These are phyloP conservation scores for Knufia petricola DNA, from an alignment of 2,329 filamentous ascomycete species.

Conservation along the genomic window DNA sequence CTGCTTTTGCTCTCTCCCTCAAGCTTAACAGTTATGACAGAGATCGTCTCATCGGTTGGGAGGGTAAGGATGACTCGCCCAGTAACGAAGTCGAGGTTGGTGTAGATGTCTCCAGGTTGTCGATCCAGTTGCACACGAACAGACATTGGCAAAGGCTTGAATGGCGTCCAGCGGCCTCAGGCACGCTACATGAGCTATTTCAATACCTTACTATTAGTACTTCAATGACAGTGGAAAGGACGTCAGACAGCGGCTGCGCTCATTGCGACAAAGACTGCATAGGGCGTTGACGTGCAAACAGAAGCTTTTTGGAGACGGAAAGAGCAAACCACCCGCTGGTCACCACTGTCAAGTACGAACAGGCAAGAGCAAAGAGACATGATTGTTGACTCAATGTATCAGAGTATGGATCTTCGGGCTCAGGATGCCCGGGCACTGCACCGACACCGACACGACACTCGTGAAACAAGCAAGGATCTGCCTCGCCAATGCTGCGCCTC, in stretches of 20 bases:
- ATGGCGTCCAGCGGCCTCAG: not conserved
- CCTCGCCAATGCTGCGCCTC: slow-evolving; percentile 4
- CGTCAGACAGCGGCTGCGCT: no score
- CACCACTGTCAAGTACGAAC: no score
- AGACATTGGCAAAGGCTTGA: slow-evolving; percentile 33
- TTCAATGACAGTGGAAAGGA: no score
- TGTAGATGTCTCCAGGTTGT: slow-evolving; percentile 34
- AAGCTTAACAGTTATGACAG: slow-evolving; percentile 39
- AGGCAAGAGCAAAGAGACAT: no score
- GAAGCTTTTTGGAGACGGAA: no score
- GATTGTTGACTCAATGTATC: no score
- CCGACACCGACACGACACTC: no score
- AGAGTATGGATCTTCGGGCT: not conserved
- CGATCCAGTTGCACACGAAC: slow-evolving; percentile 37
- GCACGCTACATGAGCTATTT: no score
- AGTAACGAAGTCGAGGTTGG: slow-evolving; percentile 39
- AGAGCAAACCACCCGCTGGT: no score
- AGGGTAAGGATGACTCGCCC: slow-evolving; percentile 37
- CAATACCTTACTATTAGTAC: no score
- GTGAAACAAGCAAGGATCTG: not conserved
- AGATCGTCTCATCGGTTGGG: slow-evolving; percentile 34
- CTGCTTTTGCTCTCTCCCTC: slow-evolving; percentile 41
- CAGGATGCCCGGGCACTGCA: not conserved
- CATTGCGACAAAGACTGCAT: no score
- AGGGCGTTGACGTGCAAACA: no score